Evolutionary conservation across 2,329 filamentous ascomycete species (phyloP), one percentile per base, ranked within the genome.

Genomic region (Acephala macrosclerotiorum): DNA sequence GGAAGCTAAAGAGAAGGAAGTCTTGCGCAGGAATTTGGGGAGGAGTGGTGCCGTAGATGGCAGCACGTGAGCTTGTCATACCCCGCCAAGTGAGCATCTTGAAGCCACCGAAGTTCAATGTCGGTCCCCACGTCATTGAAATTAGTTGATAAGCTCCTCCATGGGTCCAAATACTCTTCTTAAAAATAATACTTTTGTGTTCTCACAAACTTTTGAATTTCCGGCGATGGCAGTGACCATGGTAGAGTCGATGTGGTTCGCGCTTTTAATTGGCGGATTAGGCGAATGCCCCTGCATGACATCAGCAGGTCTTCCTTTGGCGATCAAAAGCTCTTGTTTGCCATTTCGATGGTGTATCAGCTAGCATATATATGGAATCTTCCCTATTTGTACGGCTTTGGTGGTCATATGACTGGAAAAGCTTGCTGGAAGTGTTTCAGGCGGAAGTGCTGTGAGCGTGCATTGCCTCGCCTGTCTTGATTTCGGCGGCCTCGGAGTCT

Each of bases 1-100:
- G 60, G 14, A 35, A 35, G 29, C 18, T 29, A 53, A 63, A 63
- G 53, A 57, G 55, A 20, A 26, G 53, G 53, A 63, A 63, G n/a
- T 20, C 16, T 49, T 26, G 11, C 47, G 40, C 6, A 3, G 29
- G 20, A 25, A n/a, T 38, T 36, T 56, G 60, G n/a, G 58, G 29
- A 20, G 47, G 16, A 12, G 33, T 3, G 1, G 7, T 11, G 25
- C 25, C 25, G 12, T 33, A 53, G 49, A 53, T 12, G 18, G 49
- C 49, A 16, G 22, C 25, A 53, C 25, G 49, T 4, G 49, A 53
- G 49, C 14, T 53, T 22, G 25, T 18, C 49, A 53, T 53, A 12
- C 49, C 22, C 3, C 22, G 49, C 49, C 49, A 53, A n/a, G 49
- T 53, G 25, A 53, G 5, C 49, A 53, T 53, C 14, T 53, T 53